phyloP scores from a whole-genome alignment of 805 yeast species.

The Ogataea populi-albae region DNA sequence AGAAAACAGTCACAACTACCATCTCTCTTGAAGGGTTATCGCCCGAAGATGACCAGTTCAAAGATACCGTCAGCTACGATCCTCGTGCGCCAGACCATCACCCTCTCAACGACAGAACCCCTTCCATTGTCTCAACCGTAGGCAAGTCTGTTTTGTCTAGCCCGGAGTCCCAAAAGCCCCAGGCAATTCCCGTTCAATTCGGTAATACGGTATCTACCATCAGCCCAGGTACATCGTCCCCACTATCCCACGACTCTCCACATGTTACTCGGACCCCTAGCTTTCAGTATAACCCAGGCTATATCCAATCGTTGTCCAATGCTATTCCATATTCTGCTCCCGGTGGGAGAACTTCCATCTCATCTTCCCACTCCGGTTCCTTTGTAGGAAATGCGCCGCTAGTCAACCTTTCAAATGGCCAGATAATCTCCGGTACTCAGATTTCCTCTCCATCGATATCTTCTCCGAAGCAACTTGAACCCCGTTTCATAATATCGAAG shows the following conservation, averaged over 20 bases:
- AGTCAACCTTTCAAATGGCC: conserved; percentile 50
- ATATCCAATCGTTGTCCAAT: conserved; percentile 47
- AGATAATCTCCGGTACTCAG: conserved; percentile 57
- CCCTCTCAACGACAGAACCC: neutral
- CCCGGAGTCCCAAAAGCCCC: neutral
- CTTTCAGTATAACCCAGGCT: conserved; percentile 18
- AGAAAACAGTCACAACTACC: conserved; percentile 32
- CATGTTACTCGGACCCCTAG: conserved; percentile 6
- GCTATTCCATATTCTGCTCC: conserved; percentile 73
- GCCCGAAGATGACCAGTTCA: conserved; percentile 24
- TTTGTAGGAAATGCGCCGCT: too few species aligned
- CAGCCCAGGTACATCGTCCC: conserved; percentile 1
- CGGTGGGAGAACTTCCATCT: conserved; percentile 44
- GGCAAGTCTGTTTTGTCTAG: too few species aligned
- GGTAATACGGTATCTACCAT: neutral
- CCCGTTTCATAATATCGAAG: conserved; percentile 79
- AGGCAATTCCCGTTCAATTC: conserved; percentile 1
- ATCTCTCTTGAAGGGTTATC: conserved; percentile 34
- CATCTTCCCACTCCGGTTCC: conserved; percentile 21
- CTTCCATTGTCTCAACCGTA: neutral
- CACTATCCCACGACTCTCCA: conserved; percentile 8
- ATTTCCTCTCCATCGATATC: conserved; percentile 70
- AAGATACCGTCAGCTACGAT: conserved; percentile 12
- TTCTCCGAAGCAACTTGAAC: conserved; percentile 62
- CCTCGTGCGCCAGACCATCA: conserved; percentile 3